A percentile compares a stretch with the other conserved stretches of the same genome.
phyloP scores from a whole-genome alignment of 345 rosid species.

The Aquilaria yunnanensis region DNA sequence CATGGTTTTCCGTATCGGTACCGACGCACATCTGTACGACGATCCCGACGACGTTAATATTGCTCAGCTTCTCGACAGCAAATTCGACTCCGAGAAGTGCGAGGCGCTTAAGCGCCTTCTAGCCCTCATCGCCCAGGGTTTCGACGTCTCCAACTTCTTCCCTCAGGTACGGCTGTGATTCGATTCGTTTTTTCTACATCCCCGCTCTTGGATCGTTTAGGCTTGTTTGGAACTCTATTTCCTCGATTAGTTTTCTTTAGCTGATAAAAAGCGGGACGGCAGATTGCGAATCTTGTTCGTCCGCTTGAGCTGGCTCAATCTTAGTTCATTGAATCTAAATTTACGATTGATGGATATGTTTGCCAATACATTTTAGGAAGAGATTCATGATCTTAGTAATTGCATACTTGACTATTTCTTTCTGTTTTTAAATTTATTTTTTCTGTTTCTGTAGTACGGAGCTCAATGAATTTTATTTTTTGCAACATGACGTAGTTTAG shows the following conservation, averaged over 20 bases:
- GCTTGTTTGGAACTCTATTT: not conserved
- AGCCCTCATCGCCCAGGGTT: slow-evolving; percentile 91
- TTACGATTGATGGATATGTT: too few species aligned
- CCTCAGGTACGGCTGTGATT: slow-evolving; percentile 52
- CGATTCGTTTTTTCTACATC: not conserved
- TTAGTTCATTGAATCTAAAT: too few species aligned
- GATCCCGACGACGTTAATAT: slow-evolving; percentile 92
- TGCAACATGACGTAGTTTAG: too few species aligned
- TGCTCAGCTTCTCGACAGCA: slow-evolving; percentile 81
- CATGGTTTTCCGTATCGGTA: slow-evolving; percentile 77
- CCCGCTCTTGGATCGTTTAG: not conserved
- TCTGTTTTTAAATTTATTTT: not conserved
- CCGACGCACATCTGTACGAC: slow-evolving; percentile 96
- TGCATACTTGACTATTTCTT: not conserved
- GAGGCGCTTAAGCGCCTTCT: slow-evolving; percentile 96
- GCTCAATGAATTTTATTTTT: too few species aligned
- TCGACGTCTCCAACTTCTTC: slow-evolving; percentile 95
- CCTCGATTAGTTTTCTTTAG: slow-evolving; percentile 7
- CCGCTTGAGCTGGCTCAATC: too few species aligned
- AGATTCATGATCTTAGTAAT: not conserved
- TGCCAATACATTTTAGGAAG: too few species aligned
- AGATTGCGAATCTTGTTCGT: too few species aligned
- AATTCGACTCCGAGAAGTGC: slow-evolving; percentile 89
- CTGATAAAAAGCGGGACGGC: not conserved
- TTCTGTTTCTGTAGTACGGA: not conserved